Percentiles rank a stretch among this genome's conserved stretches.
Conservation (phyloP, 257 asterid genomes). For the Mitragyna speciosa region DNA sequence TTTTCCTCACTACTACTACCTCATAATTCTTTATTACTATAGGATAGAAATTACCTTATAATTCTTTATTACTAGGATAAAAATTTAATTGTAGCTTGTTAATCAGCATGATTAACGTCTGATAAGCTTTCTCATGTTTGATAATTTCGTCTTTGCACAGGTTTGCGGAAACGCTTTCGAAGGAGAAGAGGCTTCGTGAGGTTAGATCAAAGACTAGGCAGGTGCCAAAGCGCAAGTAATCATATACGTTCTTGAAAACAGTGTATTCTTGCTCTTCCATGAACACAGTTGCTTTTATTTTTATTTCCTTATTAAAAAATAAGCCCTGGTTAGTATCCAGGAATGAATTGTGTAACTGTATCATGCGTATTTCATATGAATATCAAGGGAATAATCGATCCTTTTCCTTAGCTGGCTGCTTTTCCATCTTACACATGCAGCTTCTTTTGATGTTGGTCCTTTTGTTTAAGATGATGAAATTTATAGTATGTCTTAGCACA, state of each 20-base stretch:
- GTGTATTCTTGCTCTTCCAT: background rate
- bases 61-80: background rate
- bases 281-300: background rate
- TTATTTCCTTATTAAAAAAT: background rate
- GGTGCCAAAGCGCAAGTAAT: background rate
- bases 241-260: background rate
- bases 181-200: slow-evolving; percentile 36
- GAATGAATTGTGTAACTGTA: background rate
- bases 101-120: background rate
- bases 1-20: background rate
- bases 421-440: background rate
- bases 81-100: too few relatives aligned
- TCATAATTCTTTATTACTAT: background rate
- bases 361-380: background rate
- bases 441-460: background rate
- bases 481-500: background rate
- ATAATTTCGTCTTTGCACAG: background rate
- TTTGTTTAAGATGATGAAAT: background rate
- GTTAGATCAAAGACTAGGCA: background rate
- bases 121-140: background rate
- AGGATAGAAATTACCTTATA: background rate
- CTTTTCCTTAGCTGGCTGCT: background rate
- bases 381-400: background rate
- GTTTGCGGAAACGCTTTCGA: slow-evolving; percentile 39
- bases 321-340: background rate